A percentile compares a stretch with the other conserved stretches of the same genome.
phyloP scores from a whole-genome alignment of 78 protist genomes.

The Dictyostelium purpureum region DNA sequence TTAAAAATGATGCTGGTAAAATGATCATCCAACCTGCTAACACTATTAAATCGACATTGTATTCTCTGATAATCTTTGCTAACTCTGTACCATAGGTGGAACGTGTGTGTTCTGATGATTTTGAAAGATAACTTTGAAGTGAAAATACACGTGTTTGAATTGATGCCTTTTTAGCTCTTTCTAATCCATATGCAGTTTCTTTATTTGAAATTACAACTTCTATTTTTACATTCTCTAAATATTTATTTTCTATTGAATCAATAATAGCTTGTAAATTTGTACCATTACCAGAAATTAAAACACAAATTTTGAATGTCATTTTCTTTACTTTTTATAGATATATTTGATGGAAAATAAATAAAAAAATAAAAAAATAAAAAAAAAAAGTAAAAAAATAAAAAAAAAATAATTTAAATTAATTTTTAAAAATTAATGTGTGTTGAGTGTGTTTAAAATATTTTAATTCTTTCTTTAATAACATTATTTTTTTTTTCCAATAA shows the following conservation, averaged over 20 bases:
- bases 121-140: conserved; percentile 48
- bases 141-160: conserved; percentile 68
- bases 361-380: too few relatives aligned
- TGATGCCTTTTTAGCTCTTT: conserved; percentile 76
- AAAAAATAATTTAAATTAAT: too few relatives aligned
- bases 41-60: conserved; percentile 72
- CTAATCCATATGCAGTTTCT: conserved; percentile 83
- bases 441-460: background rate
- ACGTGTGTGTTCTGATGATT: background rate
- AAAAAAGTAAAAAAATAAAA: background rate
- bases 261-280: conserved; percentile 87
- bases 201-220: conserved; percentile 70
- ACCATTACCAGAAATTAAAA: conserved; percentile 84
- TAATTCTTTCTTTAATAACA: background rate
- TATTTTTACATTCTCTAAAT: conserved; percentile 26
- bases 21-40: conserved; percentile 91
- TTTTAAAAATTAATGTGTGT: background rate
- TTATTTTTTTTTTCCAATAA: background rate
- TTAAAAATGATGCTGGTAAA: conserved; percentile 65
- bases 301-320: conserved; percentile 61
- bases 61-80: conserved; percentile 35
- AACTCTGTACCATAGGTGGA: conserved; percentile 42
- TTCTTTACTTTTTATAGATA: background rate
- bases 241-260: conserved; percentile 52
- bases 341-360: too few relatives aligned